A percentile compares a stretch with the other conserved stretches of the same genome.
Evolutionary conservation across 768 basidiomycete genomes (phyloP).

Genomic region (Boletales sp.): DNA sequence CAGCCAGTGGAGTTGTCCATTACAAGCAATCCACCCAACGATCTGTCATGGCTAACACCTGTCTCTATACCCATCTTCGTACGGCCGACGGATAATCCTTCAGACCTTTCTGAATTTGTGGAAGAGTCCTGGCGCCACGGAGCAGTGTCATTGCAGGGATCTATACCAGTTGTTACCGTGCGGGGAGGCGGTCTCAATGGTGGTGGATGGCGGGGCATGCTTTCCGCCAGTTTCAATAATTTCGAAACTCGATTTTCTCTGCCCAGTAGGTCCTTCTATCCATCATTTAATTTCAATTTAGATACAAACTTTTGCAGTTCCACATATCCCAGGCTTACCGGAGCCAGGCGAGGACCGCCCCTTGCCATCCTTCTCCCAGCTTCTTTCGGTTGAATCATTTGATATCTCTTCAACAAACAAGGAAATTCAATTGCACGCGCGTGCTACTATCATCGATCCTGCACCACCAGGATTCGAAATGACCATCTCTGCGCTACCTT

Average conservation of each 20-base stretch:
- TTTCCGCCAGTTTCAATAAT: slow-evolving; percentile 39
- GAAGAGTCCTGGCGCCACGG: slow-evolving; percentile 59
- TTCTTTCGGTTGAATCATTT: slow-evolving; percentile 61
- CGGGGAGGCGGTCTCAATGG: slow-evolving; percentile 47
- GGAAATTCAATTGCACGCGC: slow-evolving; percentile 44
- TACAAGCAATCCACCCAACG: slow-evolving; percentile 33
- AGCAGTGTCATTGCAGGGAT: slow-evolving; percentile 39
- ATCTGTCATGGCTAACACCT: slow-evolving; percentile 55
- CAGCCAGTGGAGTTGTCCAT: slow-evolving; percentile 56
- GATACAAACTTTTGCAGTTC: slow-evolving; percentile 43
- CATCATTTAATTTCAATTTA: neutral
- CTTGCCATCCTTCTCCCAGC: slow-evolving; percentile 53
- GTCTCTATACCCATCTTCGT: slow-evolving; percentile 51
- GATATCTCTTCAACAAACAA: slow-evolving; percentile 34
- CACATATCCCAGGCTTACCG: slow-evolving; percentile 63
- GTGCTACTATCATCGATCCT: slow-evolving; percentile 59
- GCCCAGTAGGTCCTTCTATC: slow-evolving; percentile 43
- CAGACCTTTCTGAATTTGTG: slow-evolving; percentile 47
- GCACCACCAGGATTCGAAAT: slow-evolving; percentile 46
- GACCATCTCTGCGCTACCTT: slow-evolving; percentile 57
- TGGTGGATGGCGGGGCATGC: slow-evolving; percentile 44
- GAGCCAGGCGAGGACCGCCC: slow-evolving; percentile 47
- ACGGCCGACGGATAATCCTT: slow-evolving; percentile 50
- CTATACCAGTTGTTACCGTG: slow-evolving; percentile 42
- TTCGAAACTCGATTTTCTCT: slow-evolving; percentile 46